These are phyloP conservation scores for Williopsis jadinii DNA, from an alignment of 1,139 yeast genomes.

Conservation along the genomic window DNA sequence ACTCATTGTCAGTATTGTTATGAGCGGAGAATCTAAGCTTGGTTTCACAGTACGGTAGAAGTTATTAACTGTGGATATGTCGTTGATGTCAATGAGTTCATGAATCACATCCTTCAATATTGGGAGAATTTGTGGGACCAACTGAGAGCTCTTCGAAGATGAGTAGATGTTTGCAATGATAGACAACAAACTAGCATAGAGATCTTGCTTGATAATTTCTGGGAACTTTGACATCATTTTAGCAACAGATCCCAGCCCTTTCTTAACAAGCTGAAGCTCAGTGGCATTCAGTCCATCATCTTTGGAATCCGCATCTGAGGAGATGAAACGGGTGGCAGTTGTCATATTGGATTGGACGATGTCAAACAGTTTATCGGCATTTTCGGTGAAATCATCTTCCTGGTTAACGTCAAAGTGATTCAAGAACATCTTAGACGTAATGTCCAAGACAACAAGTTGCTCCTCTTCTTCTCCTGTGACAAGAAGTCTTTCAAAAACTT, in stretches of 20 bases:
- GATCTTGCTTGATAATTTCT: conserved; percentile 57
- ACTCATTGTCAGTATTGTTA: conserved; percentile 42
- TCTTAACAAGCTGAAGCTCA: conserved; percentile 41
- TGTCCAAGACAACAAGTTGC: conserved; percentile 47
- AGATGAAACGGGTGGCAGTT: conserved; percentile 53
- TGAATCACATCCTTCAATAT: conserved; percentile 43
- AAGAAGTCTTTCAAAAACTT: conserved; percentile 66
- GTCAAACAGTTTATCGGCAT: conserved; percentile 78
- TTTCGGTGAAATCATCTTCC: conserved; percentile 37
- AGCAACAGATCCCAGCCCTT: conserved; percentile 48
- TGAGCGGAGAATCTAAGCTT: conserved; percentile 22
- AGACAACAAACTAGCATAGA: conserved; percentile 56
- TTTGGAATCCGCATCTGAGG: conserved; percentile 25
- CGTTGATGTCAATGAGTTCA: conserved; percentile 27
- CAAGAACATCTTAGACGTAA: conserved; percentile 42
- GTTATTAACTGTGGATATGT: conserved; percentile 27
- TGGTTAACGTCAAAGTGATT: conserved; percentile 24
- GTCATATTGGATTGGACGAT: conserved; percentile 65
- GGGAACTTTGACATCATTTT: conserved; percentile 62
- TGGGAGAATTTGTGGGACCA: conserved; percentile 50
- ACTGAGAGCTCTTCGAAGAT: conserved; percentile 12
- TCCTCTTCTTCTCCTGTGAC: conserved; percentile 51
- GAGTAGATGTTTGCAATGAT: conserved; percentile 8
- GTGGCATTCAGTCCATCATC: conserved; percentile 18
- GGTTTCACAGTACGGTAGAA: conserved; percentile 34